phyloP scores from a whole-genome alignment of 371 early-diverging fungal genomes.

The Saksenaea oblongispora region DNA sequence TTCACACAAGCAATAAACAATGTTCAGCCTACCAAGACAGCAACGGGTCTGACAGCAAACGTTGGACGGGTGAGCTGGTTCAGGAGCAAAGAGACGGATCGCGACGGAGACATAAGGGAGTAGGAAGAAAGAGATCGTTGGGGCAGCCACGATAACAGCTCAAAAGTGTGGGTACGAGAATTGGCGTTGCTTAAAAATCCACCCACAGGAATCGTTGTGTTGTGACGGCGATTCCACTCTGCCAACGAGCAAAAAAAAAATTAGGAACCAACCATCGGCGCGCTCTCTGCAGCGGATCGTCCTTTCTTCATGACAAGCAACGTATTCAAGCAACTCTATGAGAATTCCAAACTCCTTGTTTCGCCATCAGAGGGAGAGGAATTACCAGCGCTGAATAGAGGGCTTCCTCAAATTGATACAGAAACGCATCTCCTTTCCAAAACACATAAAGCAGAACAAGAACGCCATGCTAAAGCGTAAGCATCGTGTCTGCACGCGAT shows the following conservation, averaged over 20 bases:
- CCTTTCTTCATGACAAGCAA: constrained; percentile 14
- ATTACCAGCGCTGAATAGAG: constrained; percentile 11
- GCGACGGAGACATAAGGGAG: background rate
- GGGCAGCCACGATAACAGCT: background rate
- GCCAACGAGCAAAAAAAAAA: background rate
- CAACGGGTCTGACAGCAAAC: background rate
- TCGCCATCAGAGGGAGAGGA: constrained; percentile 3
- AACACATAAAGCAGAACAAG: constrained; percentile 16
- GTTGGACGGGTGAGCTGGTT: background rate
- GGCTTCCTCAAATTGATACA: constrained; percentile 8
- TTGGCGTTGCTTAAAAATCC: background rate
- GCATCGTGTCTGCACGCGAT: background rate
- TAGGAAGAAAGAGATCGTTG: background rate
- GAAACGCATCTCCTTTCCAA: constrained; percentile 12
- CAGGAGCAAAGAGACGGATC: background rate
- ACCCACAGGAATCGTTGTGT: background rate
- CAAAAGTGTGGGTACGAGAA: background rate
- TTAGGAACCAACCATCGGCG: background rate
- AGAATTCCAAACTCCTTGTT: constrained; percentile 20
- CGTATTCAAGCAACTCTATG: constrained; percentile 22
- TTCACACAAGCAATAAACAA: background rate
- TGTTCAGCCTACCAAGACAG: background rate
- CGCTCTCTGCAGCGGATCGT: background rate
- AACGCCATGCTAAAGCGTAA: constrained; percentile 25
- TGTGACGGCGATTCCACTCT: background rate